These are phyloP conservation scores for Santalum album DNA, from an alignment of 164 flowering plant species.

Conservation along the genomic window DNA sequence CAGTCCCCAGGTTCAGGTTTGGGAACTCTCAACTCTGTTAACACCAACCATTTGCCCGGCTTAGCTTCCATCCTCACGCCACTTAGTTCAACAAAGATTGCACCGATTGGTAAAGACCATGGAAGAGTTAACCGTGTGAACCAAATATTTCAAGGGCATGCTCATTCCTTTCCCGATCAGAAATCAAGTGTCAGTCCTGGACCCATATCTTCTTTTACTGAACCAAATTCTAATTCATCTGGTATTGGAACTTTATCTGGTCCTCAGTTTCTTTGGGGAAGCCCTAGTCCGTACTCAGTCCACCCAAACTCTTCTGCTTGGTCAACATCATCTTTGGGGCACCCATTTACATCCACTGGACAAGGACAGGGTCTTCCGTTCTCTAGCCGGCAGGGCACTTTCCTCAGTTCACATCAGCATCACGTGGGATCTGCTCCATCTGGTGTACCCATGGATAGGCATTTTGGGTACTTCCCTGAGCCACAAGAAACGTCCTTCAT, in stretches of 20 bases:
- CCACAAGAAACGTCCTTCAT: background rate
- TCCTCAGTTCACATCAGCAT: slow-evolving; percentile 5
- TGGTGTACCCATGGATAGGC: slow-evolving; percentile 1
- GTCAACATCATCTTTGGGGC: slow-evolving; percentile 2
- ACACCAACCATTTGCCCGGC: background rate
- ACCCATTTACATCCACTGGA: background rate
- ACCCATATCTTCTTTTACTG: slow-evolving; percentile 1
- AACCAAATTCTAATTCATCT: slow-evolving; percentile 5
- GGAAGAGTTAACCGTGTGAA: slow-evolving; percentile 1
- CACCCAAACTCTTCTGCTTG: background rate
- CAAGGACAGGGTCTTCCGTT: background rate
- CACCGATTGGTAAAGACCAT: background rate
- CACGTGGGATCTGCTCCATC: slow-evolving; percentile 8
- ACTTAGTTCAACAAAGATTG: background rate
- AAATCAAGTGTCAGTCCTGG: slow-evolving; percentile 3
- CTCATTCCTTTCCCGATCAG: slow-evolving; percentile 4
- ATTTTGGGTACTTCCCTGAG: background rate
- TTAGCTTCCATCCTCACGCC: slow-evolving; percentile 4
- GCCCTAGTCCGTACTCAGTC: slow-evolving; percentile 1
- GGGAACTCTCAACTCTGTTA: background rate
- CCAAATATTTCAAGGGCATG: background rate
- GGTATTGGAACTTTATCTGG: slow-evolving; percentile 6
- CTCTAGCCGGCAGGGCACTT: slow-evolving; percentile 2
- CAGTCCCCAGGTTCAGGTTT: slow-evolving; percentile 2
- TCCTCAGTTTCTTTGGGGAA: slow-evolving; percentile 4